phyloP scores from a whole-genome alignment of 371 early-diverging fungal genomes.

The Catenaria anguillulae region DNA sequence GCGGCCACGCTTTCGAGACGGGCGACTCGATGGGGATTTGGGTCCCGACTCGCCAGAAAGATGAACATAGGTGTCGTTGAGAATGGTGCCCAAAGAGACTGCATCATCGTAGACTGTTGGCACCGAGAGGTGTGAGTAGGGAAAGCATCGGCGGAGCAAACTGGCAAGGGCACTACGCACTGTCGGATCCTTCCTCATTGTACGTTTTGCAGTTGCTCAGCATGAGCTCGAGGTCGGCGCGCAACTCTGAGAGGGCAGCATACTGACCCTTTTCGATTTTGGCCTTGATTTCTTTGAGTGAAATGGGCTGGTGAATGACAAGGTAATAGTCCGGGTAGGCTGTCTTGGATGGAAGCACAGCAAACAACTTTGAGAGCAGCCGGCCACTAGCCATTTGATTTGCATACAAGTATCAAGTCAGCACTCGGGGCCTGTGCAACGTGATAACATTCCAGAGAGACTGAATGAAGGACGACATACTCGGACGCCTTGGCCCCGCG shows the following conservation, averaged over 20 bases:
- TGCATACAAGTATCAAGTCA: too few relatives aligned
- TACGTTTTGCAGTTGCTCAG: conserved; percentile 32
- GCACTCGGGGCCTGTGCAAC: too few relatives aligned
- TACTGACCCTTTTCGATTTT: conserved; percentile 6
- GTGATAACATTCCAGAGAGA: too few relatives aligned
- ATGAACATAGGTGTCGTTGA: background rate
- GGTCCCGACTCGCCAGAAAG: too few relatives aligned
- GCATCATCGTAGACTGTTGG: background rate
- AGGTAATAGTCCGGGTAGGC: conserved; percentile 18
- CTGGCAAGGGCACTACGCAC: conserved; percentile 1
- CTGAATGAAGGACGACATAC: too few relatives aligned
- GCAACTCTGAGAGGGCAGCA: background rate
- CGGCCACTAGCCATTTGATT: background rate
- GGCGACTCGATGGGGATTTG: too few relatives aligned
- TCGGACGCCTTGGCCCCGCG: background rate
- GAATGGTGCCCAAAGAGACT: background rate
- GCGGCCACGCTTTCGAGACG: too few relatives aligned
- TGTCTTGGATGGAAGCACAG: conserved; percentile 10
- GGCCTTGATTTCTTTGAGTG: conserved; percentile 46
- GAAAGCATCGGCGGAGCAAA: background rate
- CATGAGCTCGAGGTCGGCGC: conserved; percentile 27
- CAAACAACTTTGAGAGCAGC: conserved; percentile 11
- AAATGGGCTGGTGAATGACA: conserved; percentile 68
- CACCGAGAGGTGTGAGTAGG: too few relatives aligned
- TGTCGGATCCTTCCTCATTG: conserved; percentile 25